phyloP scores from a whole-genome alignment of 2,329 filamentous ascomycete genomes.

The Beauveria medogensis region DNA sequence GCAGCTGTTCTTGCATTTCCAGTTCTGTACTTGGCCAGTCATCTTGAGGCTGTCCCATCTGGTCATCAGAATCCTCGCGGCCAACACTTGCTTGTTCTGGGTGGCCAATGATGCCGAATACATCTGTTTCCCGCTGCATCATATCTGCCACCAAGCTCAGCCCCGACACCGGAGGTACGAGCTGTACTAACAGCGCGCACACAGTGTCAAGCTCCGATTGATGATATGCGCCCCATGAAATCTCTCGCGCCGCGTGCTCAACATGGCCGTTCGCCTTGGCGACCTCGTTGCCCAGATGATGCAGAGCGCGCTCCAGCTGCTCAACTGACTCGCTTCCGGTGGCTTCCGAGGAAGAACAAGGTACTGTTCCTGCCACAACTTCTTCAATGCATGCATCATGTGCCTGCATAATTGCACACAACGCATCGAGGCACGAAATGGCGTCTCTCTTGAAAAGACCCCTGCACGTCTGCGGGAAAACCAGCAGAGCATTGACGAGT shows the following conservation, averaged over 20 bases:
- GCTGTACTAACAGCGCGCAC: neutral
- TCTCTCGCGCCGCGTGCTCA: slow-evolving; percentile 4
- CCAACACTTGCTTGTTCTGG: slow-evolving; percentile 6
- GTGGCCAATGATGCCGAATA: slow-evolving; percentile 18
- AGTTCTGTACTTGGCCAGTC: neutral
- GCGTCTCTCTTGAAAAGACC: slow-evolving; percentile 1
- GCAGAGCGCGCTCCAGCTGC: neutral
- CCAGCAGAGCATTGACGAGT: neutral
- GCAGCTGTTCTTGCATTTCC: neutral
- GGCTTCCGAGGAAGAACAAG: neutral
- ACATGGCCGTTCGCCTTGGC: slow-evolving; percentile 5
- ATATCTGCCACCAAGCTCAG: slow-evolving; percentile 5
- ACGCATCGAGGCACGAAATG: neutral
- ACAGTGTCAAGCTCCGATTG: slow-evolving; percentile 2
- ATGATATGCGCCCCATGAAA: slow-evolving; percentile 3
- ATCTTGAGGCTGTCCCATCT: neutral
- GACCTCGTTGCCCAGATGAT: slow-evolving; percentile 3
- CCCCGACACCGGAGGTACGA: neutral
- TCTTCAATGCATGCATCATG: neutral
- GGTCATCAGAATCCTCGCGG: neutral
- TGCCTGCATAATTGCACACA: neutral
- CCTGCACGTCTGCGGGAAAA: slow-evolving; percentile 8
- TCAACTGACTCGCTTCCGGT: neutral
- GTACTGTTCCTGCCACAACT: neutral
- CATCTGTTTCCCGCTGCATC: slow-evolving; percentile 11